Evolutionary conservation across 768 basidiomycete species (phyloP).

Genomic region (Hericium alpestre): DNA sequence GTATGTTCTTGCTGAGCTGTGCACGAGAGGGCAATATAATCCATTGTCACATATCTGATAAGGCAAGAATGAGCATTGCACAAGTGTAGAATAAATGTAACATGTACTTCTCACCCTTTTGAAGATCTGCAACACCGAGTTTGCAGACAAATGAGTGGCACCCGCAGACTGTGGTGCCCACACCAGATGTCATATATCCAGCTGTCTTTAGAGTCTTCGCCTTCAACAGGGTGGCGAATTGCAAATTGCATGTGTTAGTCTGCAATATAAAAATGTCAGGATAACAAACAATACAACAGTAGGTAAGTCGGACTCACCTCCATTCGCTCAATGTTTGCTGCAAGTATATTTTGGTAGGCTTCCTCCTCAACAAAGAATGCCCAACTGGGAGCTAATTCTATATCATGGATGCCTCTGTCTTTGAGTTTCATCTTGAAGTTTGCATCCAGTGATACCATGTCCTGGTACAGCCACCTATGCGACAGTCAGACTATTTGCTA

Average conservation of each 20-base stretch:
- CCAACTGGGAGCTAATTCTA: neutral
- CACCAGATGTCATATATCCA: neutral
- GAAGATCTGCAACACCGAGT: slow-evolving; percentile 21
- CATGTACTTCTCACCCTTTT: slow-evolving; percentile 22
- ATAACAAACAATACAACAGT: neutral
- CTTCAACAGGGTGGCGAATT: neutral
- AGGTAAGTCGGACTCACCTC: neutral
- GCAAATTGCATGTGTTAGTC: neutral
- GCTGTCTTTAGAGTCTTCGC: neutral
- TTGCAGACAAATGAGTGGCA: slow-evolving; percentile 9
- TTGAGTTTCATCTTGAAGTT: slow-evolving; percentile 9
- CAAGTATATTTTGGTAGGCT: neutral
- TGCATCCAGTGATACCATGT: slow-evolving; percentile 12
- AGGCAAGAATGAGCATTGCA: neutral
- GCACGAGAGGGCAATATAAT: slow-evolving; percentile 18
- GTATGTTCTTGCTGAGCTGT: too few species aligned
- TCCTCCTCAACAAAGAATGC: neutral
- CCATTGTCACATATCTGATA: slow-evolving; percentile 21
- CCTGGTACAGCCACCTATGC: neutral
- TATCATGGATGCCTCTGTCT: neutral
- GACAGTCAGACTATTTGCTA: too few species aligned
- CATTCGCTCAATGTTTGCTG: neutral
- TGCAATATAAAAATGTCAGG: neutral
- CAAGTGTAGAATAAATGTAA: neutral
- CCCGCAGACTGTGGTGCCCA: neutral